Percentiles rank a stretch among this genome's conserved stretches.
Evolutionary conservation across 148 eudicot genomes (phyloP).

Genomic region (Hydrangea macrophylla): DNA sequence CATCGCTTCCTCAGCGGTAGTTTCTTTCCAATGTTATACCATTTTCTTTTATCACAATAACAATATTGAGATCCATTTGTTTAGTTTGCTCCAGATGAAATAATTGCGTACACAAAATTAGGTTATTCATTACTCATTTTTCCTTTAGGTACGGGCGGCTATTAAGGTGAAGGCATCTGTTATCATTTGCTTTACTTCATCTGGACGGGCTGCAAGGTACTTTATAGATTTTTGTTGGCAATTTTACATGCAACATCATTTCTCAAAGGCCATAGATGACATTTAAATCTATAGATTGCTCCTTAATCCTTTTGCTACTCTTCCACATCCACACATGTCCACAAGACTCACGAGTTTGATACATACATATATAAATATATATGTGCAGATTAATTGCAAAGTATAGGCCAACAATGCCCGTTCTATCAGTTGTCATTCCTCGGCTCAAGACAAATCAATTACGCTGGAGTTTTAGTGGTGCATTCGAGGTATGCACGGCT

Average conservation of each 20-base stretch:
- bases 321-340: not conserved
- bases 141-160: conserved; percentile 79
- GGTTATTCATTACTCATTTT: conserved; percentile 2
- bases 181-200: conserved; percentile 92
- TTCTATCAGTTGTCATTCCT: conserved; percentile 89
- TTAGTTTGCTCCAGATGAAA: not conserved
- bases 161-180: conserved; percentile 97
- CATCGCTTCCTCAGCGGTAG: conserved; percentile 92
- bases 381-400: conserved; percentile 84
- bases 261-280: not conserved
- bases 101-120: not conserved
- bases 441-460: conserved; percentile 86
- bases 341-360: not conserved
- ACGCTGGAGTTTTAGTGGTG: conserved; percentile 86
- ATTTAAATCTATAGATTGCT: not conserved
- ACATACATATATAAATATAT: not conserved
- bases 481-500: conserved; percentile 74
- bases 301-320: not conserved
- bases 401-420: conserved; percentile 95
- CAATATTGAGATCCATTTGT: not conserved
- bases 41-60: not conserved
- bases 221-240: not conserved
- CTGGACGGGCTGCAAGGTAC: conserved; percentile 98
- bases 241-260: too few relatives aligned
- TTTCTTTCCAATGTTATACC: conserved; percentile 3